Percentiles rank a stretch among this genome's conserved stretches.
Conservation (phyloP, 2,329 filamentous ascomycete species). For the Myriosclerotinia scirpicola region DNA sequence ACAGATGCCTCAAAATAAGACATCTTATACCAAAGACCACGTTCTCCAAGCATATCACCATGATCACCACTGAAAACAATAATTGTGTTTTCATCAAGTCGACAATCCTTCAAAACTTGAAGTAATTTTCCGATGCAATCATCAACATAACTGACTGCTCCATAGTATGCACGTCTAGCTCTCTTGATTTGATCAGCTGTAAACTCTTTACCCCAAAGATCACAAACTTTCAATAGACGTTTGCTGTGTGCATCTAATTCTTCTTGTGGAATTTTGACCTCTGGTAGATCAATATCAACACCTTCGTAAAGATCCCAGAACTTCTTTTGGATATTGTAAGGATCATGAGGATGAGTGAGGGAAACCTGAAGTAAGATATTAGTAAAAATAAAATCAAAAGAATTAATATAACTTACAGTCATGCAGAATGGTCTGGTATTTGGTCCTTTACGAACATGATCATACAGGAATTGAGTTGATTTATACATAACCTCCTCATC, state of each 20-base stretch:
- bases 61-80: slow-evolving; percentile 92
- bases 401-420: slow-evolving; percentile 50
- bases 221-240: slow-evolving; percentile 81
- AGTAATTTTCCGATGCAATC: slow-evolving; percentile 86
- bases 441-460: slow-evolving; percentile 79
- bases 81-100: slow-evolving; percentile 81
- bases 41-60: slow-evolving; percentile 93
- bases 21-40: slow-evolving; percentile 97
- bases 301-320: slow-evolving; percentile 92
- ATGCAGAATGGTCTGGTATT: slow-evolving; percentile 77
- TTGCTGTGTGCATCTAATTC: slow-evolving; percentile 85
- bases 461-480: slow-evolving; percentile 84
- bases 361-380: slow-evolving; percentile 52
- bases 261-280: slow-evolving; percentile 74
- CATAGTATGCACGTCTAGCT: slow-evolving; percentile 87
- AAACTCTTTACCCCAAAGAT: slow-evolving; percentile 81
- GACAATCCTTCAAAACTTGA: slow-evolving; percentile 73
- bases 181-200: slow-evolving; percentile 82
- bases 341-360: slow-evolving; percentile 91
- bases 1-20: slow-evolving; percentile 91
- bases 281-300: slow-evolving; percentile 82
- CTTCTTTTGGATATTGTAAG: slow-evolving; percentile 89
- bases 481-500: slow-evolving; percentile 88
- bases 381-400: background rate
- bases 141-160: slow-evolving; percentile 90